These are phyloP conservation scores for Cercospora brassicicola DNA, from an alignment of 2,329 filamentous ascomycete genomes.

Conservation along the genomic window DNA sequence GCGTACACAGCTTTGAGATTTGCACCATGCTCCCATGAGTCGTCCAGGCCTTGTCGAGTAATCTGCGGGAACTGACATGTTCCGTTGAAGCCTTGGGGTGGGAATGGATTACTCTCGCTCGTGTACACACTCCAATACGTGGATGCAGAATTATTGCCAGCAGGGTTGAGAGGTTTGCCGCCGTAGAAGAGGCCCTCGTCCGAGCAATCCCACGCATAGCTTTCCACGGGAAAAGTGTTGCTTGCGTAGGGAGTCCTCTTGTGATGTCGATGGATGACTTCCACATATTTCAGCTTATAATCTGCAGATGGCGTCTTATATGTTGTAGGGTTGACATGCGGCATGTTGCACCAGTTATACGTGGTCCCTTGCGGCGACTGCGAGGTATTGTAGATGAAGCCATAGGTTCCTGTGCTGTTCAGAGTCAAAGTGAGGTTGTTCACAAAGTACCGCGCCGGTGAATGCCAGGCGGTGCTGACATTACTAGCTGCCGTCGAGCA, in stretches of 20 bases:
- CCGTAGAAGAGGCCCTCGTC: constrained; percentile 71
- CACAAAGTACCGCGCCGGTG: constrained; percentile 56
- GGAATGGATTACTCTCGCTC: constrained; percentile 65
- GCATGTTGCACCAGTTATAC: constrained; percentile 88
- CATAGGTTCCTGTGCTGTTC: constrained; percentile 63
- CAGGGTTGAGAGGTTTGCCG: constrained; percentile 56
- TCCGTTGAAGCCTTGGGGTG: constrained; percentile 66
- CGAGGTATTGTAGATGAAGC: constrained; percentile 70
- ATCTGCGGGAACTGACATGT: constrained; percentile 82
- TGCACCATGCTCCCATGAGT: constrained; percentile 73
- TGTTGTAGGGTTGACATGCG: constrained; percentile 68
- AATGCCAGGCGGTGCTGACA: constrained; percentile 57
- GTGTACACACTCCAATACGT: constrained; percentile 67
- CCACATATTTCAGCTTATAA: constrained; percentile 72
- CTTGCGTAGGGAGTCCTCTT: constrained; percentile 78
- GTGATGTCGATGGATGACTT: constrained; percentile 81
- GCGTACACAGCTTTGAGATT: constrained; percentile 77
- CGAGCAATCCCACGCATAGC: constrained; percentile 70
- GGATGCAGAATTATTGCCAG: constrained; percentile 52
- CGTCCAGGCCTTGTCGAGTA: constrained; percentile 67
- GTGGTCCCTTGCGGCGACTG: constrained; percentile 55
- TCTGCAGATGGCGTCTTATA: constrained; percentile 56
- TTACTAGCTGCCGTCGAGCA: constrained; percentile 21
- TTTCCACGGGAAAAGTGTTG: constrained; percentile 74
- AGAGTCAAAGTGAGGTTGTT: constrained; percentile 63